phyloP scores from a whole-genome alignment of 2,329 filamentous ascomycete species.

The Aspergillus eucalypticola region DNA sequence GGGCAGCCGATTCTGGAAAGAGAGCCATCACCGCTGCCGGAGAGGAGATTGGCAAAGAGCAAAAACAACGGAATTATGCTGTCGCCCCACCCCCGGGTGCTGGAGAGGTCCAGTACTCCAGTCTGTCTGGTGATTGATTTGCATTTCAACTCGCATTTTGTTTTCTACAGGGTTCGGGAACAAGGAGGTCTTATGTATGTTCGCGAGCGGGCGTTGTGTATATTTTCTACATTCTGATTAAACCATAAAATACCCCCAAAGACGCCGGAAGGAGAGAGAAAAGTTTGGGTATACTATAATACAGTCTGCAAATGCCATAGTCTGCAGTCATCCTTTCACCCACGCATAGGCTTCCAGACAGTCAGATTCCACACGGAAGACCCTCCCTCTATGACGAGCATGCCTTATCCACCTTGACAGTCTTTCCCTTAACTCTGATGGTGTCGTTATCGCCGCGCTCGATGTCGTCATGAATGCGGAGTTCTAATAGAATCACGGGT shows the following conservation, averaged over 20 bases:
- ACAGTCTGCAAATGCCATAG: conserved; percentile 27
- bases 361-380: too few relatives aligned
- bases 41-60: conserved; percentile 43
- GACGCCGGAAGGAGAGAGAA: conserved; percentile 34
- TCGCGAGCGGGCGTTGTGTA: conserved; percentile 37
- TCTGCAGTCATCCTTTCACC: conserved; percentile 11
- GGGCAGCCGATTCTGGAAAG: conserved; percentile 38
- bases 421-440: conserved; percentile 62
- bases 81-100: conserved; percentile 78
- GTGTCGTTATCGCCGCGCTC: conserved; percentile 93
- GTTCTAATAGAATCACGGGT: conserved; percentile 53
- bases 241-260: conserved; percentile 31
- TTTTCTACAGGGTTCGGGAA: conserved; percentile 26
- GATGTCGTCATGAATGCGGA: conserved; percentile 86
- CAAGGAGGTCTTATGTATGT: conserved; percentile 27
- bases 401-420: conserved; percentile 44
- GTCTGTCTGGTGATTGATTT: conserved; percentile 72
- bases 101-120: conserved; percentile 79
- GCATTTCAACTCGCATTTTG: conserved; percentile 10
- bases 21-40: conserved; percentile 41
- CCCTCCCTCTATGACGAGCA: conserved; percentile 35
- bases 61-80: conserved; percentile 40
- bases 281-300: conserved; percentile 43
- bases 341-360: neutral
- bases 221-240: conserved; percentile 29